Base-by-base conservation (phyloP, 257 asterid genomes). In the Rauvolfia tetraphylla region DNA sequence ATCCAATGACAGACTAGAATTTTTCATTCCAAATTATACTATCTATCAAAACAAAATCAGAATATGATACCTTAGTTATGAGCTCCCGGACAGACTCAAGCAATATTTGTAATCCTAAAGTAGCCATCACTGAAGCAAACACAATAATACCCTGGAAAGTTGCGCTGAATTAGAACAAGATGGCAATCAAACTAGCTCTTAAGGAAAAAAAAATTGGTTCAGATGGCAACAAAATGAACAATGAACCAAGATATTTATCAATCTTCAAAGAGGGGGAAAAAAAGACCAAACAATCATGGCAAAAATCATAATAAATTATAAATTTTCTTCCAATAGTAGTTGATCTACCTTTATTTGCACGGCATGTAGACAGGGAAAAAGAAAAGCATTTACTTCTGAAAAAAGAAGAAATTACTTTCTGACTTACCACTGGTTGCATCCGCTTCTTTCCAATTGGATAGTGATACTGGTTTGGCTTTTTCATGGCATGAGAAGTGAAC, bases 71-170 rank as follows among this genome's bases (percentile, higher is more conserved):
- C 98, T 90, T 86, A 7, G 90, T 81, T 73, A 90, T 13, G 62
- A 94, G 84, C 80, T 94, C 89, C 68, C 93, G 85, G 61, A 77
- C 91, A 70, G 98, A 92, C 81, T 94, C 97, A 9, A 94, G 86
- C 80, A 94, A 82, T 57, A 92, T 89, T 87, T 94, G 97, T 78
- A 92, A 77, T 80, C 98, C 98, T 58, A 94, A 83, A 48, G 98
- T 94, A 36, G 97, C 97, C 97, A 94, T 94, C 31, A 90, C 91
- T 39, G 98, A 92, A 65, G 98, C 97, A 81, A 94, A 94, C 54
- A 90, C 97, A 71, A 94, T 90, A 57, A 94, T 91, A 57, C 98
- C 97, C 97, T 94, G 92, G 34, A 75, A 82, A 81, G 75, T 62
- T 33, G 39, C 22, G 68, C 36, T 39, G 23, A 11, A 13, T 66